Evolutionary conservation across 139 green algal genomes (phyloP).

Genomic region (Marvania coccoides): DNA sequence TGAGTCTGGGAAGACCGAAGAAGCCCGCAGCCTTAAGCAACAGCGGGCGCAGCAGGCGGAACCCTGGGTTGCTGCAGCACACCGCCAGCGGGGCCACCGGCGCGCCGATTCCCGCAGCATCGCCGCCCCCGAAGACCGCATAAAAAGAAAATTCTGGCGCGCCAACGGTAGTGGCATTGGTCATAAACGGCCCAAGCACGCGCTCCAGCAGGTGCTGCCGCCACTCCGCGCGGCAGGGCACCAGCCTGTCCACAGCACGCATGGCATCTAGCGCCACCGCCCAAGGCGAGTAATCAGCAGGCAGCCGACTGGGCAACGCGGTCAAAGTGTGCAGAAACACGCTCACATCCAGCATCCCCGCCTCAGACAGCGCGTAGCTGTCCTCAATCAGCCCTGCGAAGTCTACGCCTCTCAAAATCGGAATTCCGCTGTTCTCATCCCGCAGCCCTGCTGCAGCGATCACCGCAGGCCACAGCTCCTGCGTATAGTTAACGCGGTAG

Average conservation of each 20-base stretch:
- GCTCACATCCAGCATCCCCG: slow-evolving; percentile 16
- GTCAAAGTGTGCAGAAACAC: slow-evolving; percentile 30
- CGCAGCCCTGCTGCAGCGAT: slow-evolving; percentile 12
- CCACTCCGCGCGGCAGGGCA: slow-evolving; percentile 5
- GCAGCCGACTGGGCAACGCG: not conserved
- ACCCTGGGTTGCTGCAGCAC: not conserved
- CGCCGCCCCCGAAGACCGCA: not conserved
- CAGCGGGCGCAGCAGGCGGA: slow-evolving; percentile 17
- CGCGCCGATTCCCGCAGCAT: not conserved
- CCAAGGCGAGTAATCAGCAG: slow-evolving; percentile 37
- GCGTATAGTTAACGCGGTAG: slow-evolving; percentile 54
- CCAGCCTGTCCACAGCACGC: slow-evolving; percentile 4
- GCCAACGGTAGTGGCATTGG: not conserved
- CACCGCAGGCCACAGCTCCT: slow-evolving; percentile 34
- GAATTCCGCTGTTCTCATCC: not conserved
- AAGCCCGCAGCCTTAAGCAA: slow-evolving; percentile 27
- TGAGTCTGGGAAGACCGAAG: slow-evolving; percentile 1
- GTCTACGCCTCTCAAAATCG: slow-evolving; percentile 17
- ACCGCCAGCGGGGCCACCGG: not conserved
- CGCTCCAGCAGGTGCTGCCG: not conserved
- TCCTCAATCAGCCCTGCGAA: slow-evolving; percentile 56
- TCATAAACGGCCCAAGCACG: not conserved
- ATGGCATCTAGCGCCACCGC: slow-evolving; percentile 20
- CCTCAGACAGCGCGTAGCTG: slow-evolving; percentile 35
- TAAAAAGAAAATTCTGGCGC: not conserved